Conservation (phyloP, 176 grass and related monocot species). For the Calamus simplicifolius region DNA sequence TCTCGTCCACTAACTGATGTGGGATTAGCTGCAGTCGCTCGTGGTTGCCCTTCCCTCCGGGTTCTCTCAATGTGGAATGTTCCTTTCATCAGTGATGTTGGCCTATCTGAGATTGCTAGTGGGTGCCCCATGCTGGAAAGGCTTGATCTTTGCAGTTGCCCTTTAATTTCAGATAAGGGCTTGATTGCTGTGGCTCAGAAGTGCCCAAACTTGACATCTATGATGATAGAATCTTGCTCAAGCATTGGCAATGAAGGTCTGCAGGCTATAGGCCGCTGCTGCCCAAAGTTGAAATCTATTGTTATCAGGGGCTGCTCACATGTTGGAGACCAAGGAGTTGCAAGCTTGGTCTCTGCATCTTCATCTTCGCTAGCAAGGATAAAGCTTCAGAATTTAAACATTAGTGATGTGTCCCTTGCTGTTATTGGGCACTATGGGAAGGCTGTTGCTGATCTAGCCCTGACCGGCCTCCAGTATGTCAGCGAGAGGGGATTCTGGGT, state of each 20-base stretch:
- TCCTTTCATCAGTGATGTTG: slow-evolving; percentile 48
- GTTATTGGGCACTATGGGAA: slow-evolving; percentile 80
- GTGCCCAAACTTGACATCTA: slow-evolving; percentile 44
- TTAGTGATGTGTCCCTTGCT: slow-evolving; percentile 67
- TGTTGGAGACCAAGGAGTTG: slow-evolving; percentile 69
- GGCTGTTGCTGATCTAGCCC: slow-evolving; percentile 51
- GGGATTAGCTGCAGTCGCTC: slow-evolving; percentile 61
- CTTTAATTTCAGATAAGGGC: slow-evolving; percentile 72
- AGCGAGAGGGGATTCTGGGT: slow-evolving; percentile 95
- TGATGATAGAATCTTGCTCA: slow-evolving; percentile 53
- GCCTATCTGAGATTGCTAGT: slow-evolving; percentile 61
- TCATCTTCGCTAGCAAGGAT: slow-evolving; percentile 46
- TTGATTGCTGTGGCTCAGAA: slow-evolving; percentile 39
- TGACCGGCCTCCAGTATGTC: slow-evolving; percentile 44
- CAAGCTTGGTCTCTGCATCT: slow-evolving; percentile 43
- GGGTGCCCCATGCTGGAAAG: slow-evolving; percentile 65
- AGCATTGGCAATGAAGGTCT: slow-evolving; percentile 57
- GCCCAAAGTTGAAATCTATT: slow-evolving; percentile 52
- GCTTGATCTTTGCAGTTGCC: slow-evolving; percentile 59
- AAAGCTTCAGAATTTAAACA: slow-evolving; percentile 68
- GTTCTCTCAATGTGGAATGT: slow-evolving; percentile 62
- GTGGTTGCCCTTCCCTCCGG: slow-evolving; percentile 44
- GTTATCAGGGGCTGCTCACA: slow-evolving; percentile 61
- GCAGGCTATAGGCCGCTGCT: slow-evolving; percentile 47
- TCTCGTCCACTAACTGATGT: slow-evolving; percentile 58